A percentile compares a stretch with the other conserved stretches of the same genome.
These are phyloP conservation scores for Salvia miltiorrhiza DNA, from an alignment of 257 asterid species.

Conservation along the genomic window DNA sequence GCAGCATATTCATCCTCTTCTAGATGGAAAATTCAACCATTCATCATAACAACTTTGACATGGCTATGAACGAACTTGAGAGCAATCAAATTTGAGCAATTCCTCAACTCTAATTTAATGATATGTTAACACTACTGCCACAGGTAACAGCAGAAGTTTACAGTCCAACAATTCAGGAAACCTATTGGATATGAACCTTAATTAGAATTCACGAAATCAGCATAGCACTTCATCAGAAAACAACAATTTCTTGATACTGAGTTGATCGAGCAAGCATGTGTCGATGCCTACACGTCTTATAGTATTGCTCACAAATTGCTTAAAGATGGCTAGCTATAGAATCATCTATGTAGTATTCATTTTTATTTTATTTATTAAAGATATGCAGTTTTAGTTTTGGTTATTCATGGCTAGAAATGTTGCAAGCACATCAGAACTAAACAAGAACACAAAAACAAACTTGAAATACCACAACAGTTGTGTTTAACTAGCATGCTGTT, in stretches of 20 bases:
- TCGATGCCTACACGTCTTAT: conserved; percentile 34
- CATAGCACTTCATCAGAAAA: too few relatives aligned
- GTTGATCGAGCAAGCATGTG: conserved; percentile 29
- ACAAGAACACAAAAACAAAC: not conserved
- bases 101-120: too few relatives aligned
- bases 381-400: not conserved
- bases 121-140: too few relatives aligned
- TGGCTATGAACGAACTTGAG: too few relatives aligned
- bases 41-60: too few relatives aligned
- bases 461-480: not conserved
- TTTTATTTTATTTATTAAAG: not conserved
- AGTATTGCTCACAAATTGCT: conserved; percentile 32
- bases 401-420: not conserved
- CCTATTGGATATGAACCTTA: too few relatives aligned
- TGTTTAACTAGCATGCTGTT: not conserved
- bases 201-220: too few relatives aligned
- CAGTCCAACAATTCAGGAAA: too few relatives aligned
- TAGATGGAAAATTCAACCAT: too few relatives aligned
- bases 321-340: not conserved
- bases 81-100: too few relatives aligned
- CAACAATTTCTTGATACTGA: conserved; percentile 27
- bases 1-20: too few relatives aligned
- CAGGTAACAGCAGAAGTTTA: too few relatives aligned
- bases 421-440: not conserved
- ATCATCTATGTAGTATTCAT: not conserved